Evolutionary conservation across 1,284 basidiomycete species (phyloP), one percentile per base, ranked within the genome.

Genomic region (Gastroboletus turbinatus): DNA sequence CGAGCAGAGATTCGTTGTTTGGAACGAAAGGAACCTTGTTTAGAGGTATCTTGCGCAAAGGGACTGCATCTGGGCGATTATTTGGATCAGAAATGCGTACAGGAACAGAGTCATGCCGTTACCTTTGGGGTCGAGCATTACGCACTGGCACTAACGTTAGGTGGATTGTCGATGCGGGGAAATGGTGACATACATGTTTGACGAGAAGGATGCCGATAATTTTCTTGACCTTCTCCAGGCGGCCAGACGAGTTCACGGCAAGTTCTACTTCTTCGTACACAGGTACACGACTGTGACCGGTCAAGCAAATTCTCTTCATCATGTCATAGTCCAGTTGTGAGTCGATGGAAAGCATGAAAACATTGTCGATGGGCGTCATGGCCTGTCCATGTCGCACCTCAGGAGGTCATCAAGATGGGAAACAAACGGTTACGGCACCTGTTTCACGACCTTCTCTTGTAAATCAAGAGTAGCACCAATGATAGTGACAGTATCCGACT

Each of bases 51-150:
- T 83, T 84, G 58, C 88, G 84, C 33, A 94, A 75, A 0, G 92
- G 92, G 10, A 84, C 82, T 0, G 89, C 88, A 67, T 93, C 91
- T 88, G 58, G 17, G 56, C 10, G 11, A 10, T 43, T 30, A 11
- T 27, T 29, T n/a, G 42, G n/a, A 33, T 53, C 45, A 59, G 32
- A 56, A 42, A 49, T n/a, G 16, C 5, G 9, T 5, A 33, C 48
- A 33, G 14, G 17, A 35, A 49, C 16, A 2, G 3, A 11, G 16
- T 14, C 4, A 16, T 16, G 16, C 0, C n/a, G 60, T 35, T 60
- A 87, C 87, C 90, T 71, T 92, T 90, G 2, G 94, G 94, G 71
- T 96, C 94, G 10, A 96, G 81, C 54, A 96, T 75, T 14, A 96
- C 90, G 68, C 92, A 94, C 69, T 91, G 17, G 23, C 2, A 25